Evolutionary conservation across 2,329 filamentous ascomycete species (phyloP), one percentile per base, ranked within the genome.

Genomic region (Fusarium hainanense): DNA sequence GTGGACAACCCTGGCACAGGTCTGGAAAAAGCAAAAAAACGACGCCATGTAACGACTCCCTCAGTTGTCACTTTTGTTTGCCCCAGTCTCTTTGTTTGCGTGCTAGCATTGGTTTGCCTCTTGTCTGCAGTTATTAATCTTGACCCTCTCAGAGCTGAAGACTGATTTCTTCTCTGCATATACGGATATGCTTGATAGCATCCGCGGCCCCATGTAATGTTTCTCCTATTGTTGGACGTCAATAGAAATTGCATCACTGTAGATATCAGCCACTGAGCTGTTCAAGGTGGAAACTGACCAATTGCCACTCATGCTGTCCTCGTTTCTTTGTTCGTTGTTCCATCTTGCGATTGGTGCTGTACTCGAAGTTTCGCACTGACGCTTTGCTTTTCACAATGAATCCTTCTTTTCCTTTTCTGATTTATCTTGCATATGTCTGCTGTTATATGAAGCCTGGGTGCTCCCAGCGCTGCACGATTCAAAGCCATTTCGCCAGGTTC

Each of bases 21-120:
- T 41, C n/a, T 7, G 23, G 32, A 52, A 52, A 51, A 52, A 52
- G 49, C 49, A 52, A 52, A 51, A 51, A 52, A 20, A 28, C 13
- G 13, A 27, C 34, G 18, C 34, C 34, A 52, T 52, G 49, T 52
- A 52, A 52, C 49, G n/a, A 27, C 34, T 51, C 9, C 32, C 34
- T 52, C 49, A 52, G 23, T 42, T 28, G 21, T 52, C 49, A 20
- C 7, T 41, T 52, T 6, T 52, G 13, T 28, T 52, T 52, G 49
- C 49, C 34, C 25, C 34, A 14, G 14, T 52, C 23, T 40, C 23
- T 20, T 34, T 52, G 21, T 41, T 28, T 18, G 34, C 13, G 37
- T 42, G 23, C 16, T 11, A 27, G 23, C 23, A 23, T 52, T 20
- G 18, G 32, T 52, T 52, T 52, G 49, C 49, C 49, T 52, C 23